Percentiles rank a stretch among this genome's conserved stretches.
Conservation (phyloP, 805 yeast species). For the Kazachstania kunashirensis region DNA sequence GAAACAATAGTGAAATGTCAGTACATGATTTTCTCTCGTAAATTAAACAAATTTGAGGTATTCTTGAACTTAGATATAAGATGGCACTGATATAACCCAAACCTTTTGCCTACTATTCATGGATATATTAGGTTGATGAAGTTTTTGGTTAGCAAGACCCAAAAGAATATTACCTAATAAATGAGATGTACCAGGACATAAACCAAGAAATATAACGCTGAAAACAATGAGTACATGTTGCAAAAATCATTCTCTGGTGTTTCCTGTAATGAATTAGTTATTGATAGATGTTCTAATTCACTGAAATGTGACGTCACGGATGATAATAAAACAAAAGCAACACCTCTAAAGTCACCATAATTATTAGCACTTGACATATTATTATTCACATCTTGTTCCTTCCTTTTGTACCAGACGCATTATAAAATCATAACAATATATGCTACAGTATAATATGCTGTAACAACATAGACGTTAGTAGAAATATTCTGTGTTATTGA, state of each 20-base stretch:
- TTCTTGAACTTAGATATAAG: conserved; percentile 73
- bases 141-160: not conserved
- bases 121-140: conserved; percentile 7
- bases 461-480: conserved; percentile 88
- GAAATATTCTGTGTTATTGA: conserved; percentile 78
- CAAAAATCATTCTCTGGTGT: conserved; percentile 14
- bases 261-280: conserved; percentile 11
- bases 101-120: conserved; percentile 68
- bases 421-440: conserved; percentile 79
- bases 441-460: conserved; percentile 85
- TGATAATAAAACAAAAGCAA: conserved; percentile 2
- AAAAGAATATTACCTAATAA: conserved; percentile 32
- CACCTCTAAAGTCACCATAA: conserved; percentile 32
- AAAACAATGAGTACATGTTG: conserved; percentile 44
- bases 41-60: conserved; percentile 86
- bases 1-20: conserved; percentile 88
- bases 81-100: conserved; percentile 76
- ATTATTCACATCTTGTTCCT: conserved; percentile 44
- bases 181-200: conserved; percentile 73
- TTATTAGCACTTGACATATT: conserved; percentile 83
- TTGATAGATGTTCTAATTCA: conserved; percentile 5
- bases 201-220: conserved; percentile 67
- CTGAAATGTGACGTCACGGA: conserved; percentile 4
- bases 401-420: conserved; percentile 62
- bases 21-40: conserved; percentile 84